Evolutionary conservation across 306 rosid species (phyloP), one percentile per base, ranked within the genome.

Genomic region (Lagenaria siceraria): DNA sequence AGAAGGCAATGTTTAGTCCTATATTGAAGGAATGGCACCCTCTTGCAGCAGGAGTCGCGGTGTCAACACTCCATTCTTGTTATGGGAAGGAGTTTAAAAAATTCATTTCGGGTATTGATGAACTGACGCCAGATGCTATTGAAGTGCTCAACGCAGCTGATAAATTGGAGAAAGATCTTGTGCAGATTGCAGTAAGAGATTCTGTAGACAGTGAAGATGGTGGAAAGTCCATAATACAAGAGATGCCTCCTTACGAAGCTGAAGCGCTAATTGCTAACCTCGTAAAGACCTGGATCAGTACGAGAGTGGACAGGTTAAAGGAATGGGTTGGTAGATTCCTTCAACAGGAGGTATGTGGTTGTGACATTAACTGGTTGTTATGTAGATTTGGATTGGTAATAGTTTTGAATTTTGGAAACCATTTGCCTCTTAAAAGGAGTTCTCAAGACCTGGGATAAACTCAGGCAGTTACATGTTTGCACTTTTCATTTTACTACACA

Each of bases 211-310:
- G 99, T 74, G 99, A 95, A 79, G 99, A 95, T 85, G 99, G 99
- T 21, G 99, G 99, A 27, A 95, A 89, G 82, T 92, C 97, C 75
- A 82, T 95, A 73, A 90, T 95, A 69, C 86, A 83, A 85, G 96
- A 92, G 93, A 95, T 95, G 97, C 96, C 93, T 78, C 99, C 99
- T 74, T 95, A 87, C 1, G 99, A 95, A 84, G 93, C 99, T 68
- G 99, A 95, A 83, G 82, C 90, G 66, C 86, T 89, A 25, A 87
- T 92, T 74, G 79, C 87, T 52, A 78, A 77, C 76, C 80, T 95
- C 78, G 99, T 87, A 12, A 90, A 88, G 87, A 84, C 89, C 62
- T 95, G 99, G 99, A 86, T 92, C 84, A 83, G 78, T 65, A 86
- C 87, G 76, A 88, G 99, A 87, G 90, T 92, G 60, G 97, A 92